phyloP scores from a whole-genome alignment of 176 grass and related monocot genomes.

The Ensete glaucum region DNA sequence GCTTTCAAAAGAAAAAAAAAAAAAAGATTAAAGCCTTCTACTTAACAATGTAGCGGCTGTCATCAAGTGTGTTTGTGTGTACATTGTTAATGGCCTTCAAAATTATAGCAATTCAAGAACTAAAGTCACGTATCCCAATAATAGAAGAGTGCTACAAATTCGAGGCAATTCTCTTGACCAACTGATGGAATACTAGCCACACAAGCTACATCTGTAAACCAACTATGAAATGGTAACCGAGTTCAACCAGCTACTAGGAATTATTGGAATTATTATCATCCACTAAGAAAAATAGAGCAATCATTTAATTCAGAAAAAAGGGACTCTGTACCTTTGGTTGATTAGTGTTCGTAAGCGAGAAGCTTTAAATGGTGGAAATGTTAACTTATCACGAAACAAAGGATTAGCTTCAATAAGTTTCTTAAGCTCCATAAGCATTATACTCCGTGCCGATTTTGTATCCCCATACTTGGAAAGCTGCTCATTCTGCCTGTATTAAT shows the following conservation, averaged over 20 bases:
- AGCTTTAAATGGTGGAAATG: conserved; percentile 17
- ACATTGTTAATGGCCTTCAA: neutral
- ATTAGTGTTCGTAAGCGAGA: conserved; percentile 20
- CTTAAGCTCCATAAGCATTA: conserved; percentile 25
- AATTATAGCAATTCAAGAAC: neutral
- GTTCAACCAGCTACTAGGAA: neutral
- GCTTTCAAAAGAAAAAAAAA: neutral
- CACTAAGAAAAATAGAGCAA: neutral
- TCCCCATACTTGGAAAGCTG: conserved; percentile 24
- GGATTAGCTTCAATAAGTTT: conserved; percentile 27
- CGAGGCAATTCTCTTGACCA: neutral
- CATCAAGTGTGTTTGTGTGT: neutral
- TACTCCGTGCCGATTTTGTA: conserved; percentile 23
- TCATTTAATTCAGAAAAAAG: neutral
- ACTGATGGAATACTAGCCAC: neutral
- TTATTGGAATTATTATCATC: neutral
- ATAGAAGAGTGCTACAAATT: neutral
- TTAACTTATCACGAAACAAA: conserved; percentile 19
- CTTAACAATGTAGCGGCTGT: neutral
- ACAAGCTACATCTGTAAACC: neutral
- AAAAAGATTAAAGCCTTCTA: neutral
- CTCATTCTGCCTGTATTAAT: conserved; percentile 16
- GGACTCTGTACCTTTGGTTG: conserved; percentile 13
- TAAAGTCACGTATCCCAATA: neutral
- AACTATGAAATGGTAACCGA: neutral